These are phyloP conservation scores for Cordia subcordata DNA, from an alignment of 257 asterid species.

Conservation along the genomic window DNA sequence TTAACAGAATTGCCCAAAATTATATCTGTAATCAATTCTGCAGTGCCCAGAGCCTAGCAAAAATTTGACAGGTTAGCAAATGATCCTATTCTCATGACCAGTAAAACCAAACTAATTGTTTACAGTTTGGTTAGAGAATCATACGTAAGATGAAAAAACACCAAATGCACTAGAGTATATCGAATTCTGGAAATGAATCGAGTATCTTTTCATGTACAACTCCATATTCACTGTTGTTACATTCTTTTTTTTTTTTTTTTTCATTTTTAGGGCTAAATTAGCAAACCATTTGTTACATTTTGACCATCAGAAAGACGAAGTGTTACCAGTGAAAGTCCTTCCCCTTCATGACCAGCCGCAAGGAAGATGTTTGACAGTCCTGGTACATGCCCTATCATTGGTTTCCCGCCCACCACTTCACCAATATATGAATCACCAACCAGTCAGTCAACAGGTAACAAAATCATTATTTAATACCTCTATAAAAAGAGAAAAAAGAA, in stretches of 20 bases:
- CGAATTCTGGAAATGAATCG: too few relatives aligned
- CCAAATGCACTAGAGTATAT: background rate
- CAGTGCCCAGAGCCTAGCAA: constrained; percentile 82
- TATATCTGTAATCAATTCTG: constrained; percentile 86
- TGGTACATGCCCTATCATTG: constrained; percentile 77
- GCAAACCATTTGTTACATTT: too few relatives aligned
- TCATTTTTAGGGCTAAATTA: too few relatives aligned
- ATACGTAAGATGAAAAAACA: too few relatives aligned
- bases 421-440: constrained; percentile 6
- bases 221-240: too few relatives aligned
- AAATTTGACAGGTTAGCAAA: constrained; percentile 3
- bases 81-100: constrained; percentile 4
- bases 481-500: too few relatives aligned
- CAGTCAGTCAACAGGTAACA: constrained; percentile 4
- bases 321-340: constrained; percentile 84
- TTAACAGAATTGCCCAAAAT: constrained; percentile 62
- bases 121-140: too few relatives aligned
- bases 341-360: constrained; percentile 98
- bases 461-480: too few relatives aligned
- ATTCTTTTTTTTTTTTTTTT: too few relatives aligned
- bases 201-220: too few relatives aligned
- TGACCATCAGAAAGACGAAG: constrained; percentile 1
- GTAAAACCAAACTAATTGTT: background rate
- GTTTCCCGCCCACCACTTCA: constrained; percentile 86
- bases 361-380: constrained; percentile 55